Evolutionary conservation across 768 basidiomycete species (phyloP).

Genomic region (Mycena galopus): DNA sequence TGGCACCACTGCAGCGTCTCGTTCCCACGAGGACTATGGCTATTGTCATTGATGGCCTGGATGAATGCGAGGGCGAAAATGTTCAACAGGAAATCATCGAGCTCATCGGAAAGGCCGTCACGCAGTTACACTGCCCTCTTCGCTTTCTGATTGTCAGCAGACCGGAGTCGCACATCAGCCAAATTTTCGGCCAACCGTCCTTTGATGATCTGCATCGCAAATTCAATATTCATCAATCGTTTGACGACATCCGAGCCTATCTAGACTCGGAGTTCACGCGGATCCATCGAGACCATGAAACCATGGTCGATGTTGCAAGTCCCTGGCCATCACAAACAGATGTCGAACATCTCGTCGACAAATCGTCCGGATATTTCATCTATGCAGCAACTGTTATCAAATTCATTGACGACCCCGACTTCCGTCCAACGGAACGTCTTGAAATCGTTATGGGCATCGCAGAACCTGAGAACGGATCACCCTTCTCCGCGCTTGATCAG

Average conservation of each 20-base stretch:
- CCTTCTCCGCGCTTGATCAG: too few relatives aligned
- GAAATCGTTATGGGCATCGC: too few relatives aligned
- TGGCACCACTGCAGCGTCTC: not conserved
- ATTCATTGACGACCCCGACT: too few relatives aligned
- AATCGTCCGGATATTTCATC: conserved; percentile 3
- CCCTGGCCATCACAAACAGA: not conserved
- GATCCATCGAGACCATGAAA: not conserved
- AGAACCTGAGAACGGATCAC: too few relatives aligned
- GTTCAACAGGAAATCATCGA: not conserved
- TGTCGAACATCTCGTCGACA: not conserved
- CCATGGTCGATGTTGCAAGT: not conserved
- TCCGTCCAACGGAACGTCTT: too few relatives aligned
- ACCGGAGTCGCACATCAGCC: not conserved
- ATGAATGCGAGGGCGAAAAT: not conserved
- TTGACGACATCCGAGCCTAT: not conserved
- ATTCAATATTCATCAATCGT: not conserved
- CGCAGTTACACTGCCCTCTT: not conserved
- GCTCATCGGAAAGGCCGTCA: not conserved
- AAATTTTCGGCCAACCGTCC: not conserved
- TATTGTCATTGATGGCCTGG: not conserved
- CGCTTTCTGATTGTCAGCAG: not conserved
- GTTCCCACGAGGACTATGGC: not conserved
- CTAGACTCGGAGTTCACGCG: not conserved
- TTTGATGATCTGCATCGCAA: not conserved
- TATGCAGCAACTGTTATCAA: not conserved